Conservation (phyloP, 352 stramenopile species). For the Phytopythium montanum region DNA sequence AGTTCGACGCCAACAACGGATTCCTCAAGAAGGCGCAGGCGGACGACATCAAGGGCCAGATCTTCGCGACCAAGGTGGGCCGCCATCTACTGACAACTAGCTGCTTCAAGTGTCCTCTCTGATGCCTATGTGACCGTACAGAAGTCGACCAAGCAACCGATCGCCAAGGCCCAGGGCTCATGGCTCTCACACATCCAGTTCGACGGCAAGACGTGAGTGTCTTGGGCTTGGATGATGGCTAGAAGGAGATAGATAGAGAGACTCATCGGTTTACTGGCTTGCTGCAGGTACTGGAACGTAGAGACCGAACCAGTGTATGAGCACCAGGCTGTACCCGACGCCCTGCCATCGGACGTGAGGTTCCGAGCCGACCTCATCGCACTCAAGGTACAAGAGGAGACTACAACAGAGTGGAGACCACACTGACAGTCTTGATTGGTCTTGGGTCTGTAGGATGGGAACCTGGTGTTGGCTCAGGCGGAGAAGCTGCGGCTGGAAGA, state of each 20-base stretch:
- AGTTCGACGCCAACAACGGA: constrained; percentile 59
- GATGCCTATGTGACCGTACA: constrained; percentile 1
- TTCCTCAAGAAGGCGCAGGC: constrained; percentile 63
- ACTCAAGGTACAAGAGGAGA: constrained; percentile 29
- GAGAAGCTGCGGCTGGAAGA: constrained; percentile 73
- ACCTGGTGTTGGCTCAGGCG: constrained; percentile 49
- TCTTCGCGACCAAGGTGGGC: constrained; percentile 40
- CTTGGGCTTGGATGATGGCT: background rate
- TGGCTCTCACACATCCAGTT: constrained; percentile 73
- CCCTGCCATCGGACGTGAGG: constrained; percentile 55
- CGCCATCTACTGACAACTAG: too few species aligned
- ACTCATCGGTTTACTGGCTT: background rate
- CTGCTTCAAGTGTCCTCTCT: background rate
- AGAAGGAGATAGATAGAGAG: background rate
- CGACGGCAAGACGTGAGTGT: constrained; percentile 52
- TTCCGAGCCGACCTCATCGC: constrained; percentile 63
- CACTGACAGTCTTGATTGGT: background rate
- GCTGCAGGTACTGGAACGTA: constrained; percentile 60
- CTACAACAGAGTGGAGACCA: background rate
- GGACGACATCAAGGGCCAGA: constrained; percentile 73
- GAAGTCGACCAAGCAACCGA: constrained; percentile 41
- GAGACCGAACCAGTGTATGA: constrained; percentile 62
- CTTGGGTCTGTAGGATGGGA: constrained; percentile 26
- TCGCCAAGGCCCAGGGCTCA: constrained; percentile 49
- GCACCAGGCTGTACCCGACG: constrained; percentile 33